Evolutionary conservation across 371 early-diverging fungal species (phyloP).

Genomic region (Mortierella sp.): DNA sequence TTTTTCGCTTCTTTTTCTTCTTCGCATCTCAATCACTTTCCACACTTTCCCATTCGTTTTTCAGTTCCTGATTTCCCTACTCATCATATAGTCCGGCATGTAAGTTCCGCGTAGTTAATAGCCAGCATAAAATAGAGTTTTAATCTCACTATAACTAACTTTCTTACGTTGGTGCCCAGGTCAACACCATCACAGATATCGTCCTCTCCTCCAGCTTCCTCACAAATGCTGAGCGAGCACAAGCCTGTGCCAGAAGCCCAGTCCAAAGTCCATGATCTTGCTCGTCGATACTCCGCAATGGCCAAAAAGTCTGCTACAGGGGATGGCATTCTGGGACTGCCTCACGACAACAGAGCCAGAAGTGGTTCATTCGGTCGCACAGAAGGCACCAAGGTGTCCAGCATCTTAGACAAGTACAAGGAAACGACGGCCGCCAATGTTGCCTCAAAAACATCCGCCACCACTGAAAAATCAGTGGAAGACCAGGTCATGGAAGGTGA

Average conservation of each 20-base stretch:
- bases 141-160: too few species aligned
- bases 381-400: conserved; percentile 19
- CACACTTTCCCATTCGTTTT: too few species aligned
- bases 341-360: conserved; percentile 1
- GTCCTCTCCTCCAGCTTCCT: conserved; percentile 2
- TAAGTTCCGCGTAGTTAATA: too few species aligned
- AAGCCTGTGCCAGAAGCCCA: conserved; percentile 16
- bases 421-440: background rate
- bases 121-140: too few species aligned
- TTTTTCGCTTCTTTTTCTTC: too few species aligned
- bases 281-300: conserved; percentile 38
- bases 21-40: too few species aligned
- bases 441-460: background rate
- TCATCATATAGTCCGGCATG: too few species aligned
- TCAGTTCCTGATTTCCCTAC: too few species aligned
- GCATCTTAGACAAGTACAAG: conserved; percentile 15
- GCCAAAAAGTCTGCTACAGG: conserved; percentile 10
- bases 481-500: background rate
- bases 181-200: too few species aligned
- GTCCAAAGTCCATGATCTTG: conserved; percentile 32
- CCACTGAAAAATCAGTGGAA: background rate
- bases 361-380: conserved; percentile 24
- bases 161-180: too few species aligned
- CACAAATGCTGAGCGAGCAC: conserved; percentile 22
- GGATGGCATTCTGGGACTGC: background rate